Evolutionary conservation across 164 flowering plant species (phyloP), one percentile per base, ranked within the genome.

Genomic region (Kingdonia uniflora): DNA sequence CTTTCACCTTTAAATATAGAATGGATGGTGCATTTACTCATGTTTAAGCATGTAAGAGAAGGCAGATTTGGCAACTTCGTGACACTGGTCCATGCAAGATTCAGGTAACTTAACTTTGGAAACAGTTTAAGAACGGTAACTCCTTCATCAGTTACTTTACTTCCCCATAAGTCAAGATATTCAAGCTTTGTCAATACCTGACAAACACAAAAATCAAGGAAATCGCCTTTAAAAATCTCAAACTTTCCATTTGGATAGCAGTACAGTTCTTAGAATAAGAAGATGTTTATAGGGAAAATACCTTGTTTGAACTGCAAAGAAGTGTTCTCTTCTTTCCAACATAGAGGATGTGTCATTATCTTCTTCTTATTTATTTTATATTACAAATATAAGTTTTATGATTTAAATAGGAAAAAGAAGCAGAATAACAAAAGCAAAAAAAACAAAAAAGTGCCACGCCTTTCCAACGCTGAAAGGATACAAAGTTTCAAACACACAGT

Each of bases 161-260:
- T 88, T 22, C 99, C 95, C 99, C 99, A 92, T 19, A 92, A 67
- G 54, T 88, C 97, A 43, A 88, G 77, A 66, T 82, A 56, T 55
- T 86, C 71, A 52, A 85, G 68, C 37, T 81, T 74, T 61, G 73
- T 78, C 49, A 92, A 68, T 6, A 65, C 85, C 99, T 92, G 63
- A 16, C 14, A 37, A 37, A 50, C 43, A 21, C 43, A 42, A 19
- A 21, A 42, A 58, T 3, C 42, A 50, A 42, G 20, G 26, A 13
- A 24, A 16, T 19, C 42, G 42, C 49, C 46, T 29, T 51, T 37
- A 56, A 45, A 23, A 43, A 26, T 7, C n/a, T 20, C 14, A 5
- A 21, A 17, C 19, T 43, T 19, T 44, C 48, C 48, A 44, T 44
- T 44, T 19, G 11, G 22, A 21, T 21, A 44, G 48, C 48, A 44